Conservation (phyloP, 805 yeast genomes). For the Wilhelminamyces savonicus region DNA sequence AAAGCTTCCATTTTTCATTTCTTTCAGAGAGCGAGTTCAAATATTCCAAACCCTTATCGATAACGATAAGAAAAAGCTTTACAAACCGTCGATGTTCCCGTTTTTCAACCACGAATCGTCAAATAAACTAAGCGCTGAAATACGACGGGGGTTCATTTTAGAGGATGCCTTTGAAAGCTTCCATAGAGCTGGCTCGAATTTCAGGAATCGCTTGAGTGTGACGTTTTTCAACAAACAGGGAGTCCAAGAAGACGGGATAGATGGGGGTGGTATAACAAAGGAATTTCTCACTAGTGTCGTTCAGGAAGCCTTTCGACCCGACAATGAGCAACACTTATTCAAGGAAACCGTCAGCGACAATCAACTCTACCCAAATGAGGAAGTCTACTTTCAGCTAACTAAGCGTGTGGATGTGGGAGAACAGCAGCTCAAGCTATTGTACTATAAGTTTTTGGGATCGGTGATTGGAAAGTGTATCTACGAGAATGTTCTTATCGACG, state of each 20-base stretch:
- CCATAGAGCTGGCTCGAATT: constrained; percentile 42
- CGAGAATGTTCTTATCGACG: constrained; percentile 74
- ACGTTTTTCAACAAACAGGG: constrained; percentile 59
- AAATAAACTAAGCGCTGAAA: constrained; percentile 37
- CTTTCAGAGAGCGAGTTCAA: constrained; percentile 68
- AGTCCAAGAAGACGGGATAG: constrained; percentile 78
- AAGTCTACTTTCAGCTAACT: constrained; percentile 30
- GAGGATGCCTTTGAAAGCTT: constrained; percentile 69
- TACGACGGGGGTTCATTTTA: constrained; percentile 64
- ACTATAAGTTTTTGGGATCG: constrained; percentile 66
- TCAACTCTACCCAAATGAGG: constrained; percentile 71
- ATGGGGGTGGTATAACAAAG: constrained; percentile 95
- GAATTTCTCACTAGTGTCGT: constrained; percentile 77
- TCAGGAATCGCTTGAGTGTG: constrained; percentile 59
- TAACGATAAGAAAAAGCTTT: constrained; percentile 36
- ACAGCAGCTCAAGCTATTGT: constrained; percentile 19
- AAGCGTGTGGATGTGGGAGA: constrained; percentile 23
- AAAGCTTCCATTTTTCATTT: constrained; percentile 71
- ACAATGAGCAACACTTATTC: constrained; percentile 23
- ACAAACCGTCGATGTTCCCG: too few relatives aligned
- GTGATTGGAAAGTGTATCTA: constrained; percentile 85
- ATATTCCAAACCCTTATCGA: constrained; percentile 61
- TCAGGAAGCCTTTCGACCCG: constrained; percentile 55
- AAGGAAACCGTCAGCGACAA: constrained; percentile 41
- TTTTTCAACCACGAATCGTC: constrained; percentile 10